These are phyloP conservation scores for Globisporangium perplexum DNA, from an alignment of 352 stramenopile genomes.

Conservation along the genomic window DNA sequence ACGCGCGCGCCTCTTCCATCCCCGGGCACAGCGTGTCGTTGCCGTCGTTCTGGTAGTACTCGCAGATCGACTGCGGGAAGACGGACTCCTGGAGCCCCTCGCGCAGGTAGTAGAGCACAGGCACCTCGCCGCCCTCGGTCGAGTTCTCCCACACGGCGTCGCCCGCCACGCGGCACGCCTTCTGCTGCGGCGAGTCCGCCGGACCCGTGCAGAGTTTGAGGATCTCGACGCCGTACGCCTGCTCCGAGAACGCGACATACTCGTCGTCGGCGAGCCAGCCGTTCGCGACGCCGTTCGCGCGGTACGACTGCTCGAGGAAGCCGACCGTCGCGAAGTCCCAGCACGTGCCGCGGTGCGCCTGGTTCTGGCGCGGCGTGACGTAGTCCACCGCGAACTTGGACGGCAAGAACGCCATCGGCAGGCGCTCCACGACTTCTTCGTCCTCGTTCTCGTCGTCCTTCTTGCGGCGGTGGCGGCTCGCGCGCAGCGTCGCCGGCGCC, in stretches of 20 bases:
- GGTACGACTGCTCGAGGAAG: slow-evolving; percentile 77
- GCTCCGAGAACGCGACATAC: slow-evolving; percentile 76
- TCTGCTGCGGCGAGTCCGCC: slow-evolving; percentile 58
- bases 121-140: slow-evolving; percentile 69
- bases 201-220: slow-evolving; percentile 64
- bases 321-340: slow-evolving; percentile 82
- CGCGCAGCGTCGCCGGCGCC: slow-evolving; percentile 1
- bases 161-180: slow-evolving; percentile 59
- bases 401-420: slow-evolving; percentile 64
- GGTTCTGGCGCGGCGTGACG: slow-evolving; percentile 68
- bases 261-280: slow-evolving; percentile 66
- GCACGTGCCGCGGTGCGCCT: slow-evolving; percentile 70
- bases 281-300: slow-evolving; percentile 51
- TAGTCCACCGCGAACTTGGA: slow-evolving; percentile 80
- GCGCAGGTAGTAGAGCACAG: slow-evolving; percentile 72
- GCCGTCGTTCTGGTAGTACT: slow-evolving; percentile 54
- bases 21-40: slow-evolving; percentile 68
- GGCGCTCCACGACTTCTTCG: slow-evolving; percentile 15
- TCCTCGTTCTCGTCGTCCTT: slow-evolving; percentile 2
- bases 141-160: slow-evolving; percentile 78
- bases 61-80: slow-evolving; percentile 62
- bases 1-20: slow-evolving; percentile 38
- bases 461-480: slow-evolving; percentile 3
- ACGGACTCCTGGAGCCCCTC: slow-evolving; percentile 68
- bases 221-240: slow-evolving; percentile 72